phyloP scores from a whole-genome alignment of 1,284 basidiomycete species.

The Papiliotrema laurentii region DNA sequence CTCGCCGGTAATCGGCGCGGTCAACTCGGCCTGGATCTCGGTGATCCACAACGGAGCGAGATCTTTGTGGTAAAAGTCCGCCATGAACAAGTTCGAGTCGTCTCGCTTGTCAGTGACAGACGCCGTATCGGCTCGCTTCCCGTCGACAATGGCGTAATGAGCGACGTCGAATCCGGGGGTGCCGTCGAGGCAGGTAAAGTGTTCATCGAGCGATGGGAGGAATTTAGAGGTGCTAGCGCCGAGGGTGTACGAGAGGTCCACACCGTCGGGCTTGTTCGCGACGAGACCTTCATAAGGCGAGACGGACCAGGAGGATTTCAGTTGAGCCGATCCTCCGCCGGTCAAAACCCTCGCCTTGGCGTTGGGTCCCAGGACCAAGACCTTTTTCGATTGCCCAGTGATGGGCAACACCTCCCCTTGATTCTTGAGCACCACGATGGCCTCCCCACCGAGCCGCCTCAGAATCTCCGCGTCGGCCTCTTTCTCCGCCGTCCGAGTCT shows the following conservation, averaged over 20 bases:
- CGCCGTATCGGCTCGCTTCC: conserved; percentile 16
- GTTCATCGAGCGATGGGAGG: conserved; percentile 16
- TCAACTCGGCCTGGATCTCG: conserved; percentile 19
- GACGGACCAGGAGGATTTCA: conserved; percentile 52
- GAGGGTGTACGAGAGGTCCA: conserved; percentile 49
- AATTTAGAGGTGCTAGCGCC: conserved; percentile 19
- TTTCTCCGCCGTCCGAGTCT: conserved; percentile 13
- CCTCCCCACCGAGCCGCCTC: conserved; percentile 11
- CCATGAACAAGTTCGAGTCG: conserved; percentile 23
- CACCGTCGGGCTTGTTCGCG: conserved; percentile 44
- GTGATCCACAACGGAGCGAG: conserved; percentile 13
- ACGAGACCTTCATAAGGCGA: conserved; percentile 56
- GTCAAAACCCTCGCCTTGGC: conserved; percentile 55
- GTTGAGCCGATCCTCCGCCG: conserved; percentile 56
- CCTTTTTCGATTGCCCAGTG: conserved; percentile 41
- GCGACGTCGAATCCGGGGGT: conserved; percentile 16
- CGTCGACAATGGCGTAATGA: conserved; percentile 20
- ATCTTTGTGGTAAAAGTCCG: conserved; percentile 20
- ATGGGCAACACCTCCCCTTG: conserved; percentile 15
- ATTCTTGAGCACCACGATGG: conserved; percentile 65
- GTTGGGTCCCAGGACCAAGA: conserved; percentile 60
- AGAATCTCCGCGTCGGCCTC: conserved; percentile 17
- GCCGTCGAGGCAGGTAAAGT: conserved; percentile 19
- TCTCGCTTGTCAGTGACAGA: conserved; percentile 14
- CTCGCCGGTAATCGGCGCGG: conserved; percentile 19